Evolutionary conservation across 164 flowering plant genomes (phyloP).

Genomic region (Aristolochia contorta): DNA sequence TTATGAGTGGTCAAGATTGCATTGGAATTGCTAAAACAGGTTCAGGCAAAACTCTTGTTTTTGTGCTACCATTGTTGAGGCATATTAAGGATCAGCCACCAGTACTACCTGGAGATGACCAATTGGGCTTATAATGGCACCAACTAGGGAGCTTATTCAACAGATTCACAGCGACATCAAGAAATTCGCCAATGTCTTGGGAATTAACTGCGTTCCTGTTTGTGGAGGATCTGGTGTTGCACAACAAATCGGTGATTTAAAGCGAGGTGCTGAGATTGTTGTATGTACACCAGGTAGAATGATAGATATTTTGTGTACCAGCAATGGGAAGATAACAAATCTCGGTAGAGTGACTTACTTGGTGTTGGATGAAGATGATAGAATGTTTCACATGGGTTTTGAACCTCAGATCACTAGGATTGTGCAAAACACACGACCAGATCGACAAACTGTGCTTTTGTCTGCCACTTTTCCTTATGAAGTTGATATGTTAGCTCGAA

Average conservation of each 20-base stretch:
- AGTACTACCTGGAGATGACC: constrained; percentile 85
- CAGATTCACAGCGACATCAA: constrained; percentile 87
- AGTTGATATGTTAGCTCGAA: constrained; percentile 84
- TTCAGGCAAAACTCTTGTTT: constrained; percentile 91
- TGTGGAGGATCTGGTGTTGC: constrained; percentile 99
- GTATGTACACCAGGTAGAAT: constrained; percentile 98
- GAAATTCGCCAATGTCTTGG: constrained; percentile 73
- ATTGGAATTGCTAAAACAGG: constrained; percentile 97
- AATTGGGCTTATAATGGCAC: constrained; percentile 94
- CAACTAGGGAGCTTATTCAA: constrained; percentile 96
- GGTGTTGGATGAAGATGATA: constrained; percentile 97
- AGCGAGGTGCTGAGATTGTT: constrained; percentile 89
- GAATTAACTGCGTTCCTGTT: constrained; percentile 78
- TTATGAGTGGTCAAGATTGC: constrained; percentile 98
- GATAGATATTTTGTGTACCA: constrained; percentile 94
- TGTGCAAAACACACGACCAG: constrained; percentile 87
- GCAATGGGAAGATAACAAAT: constrained; percentile 87
- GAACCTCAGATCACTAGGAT: constrained; percentile 96
- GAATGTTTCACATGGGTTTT: constrained; percentile 99
- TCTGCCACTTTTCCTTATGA: constrained; percentile 99
- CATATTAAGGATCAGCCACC: constrained; percentile 98
- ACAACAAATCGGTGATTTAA: constrained; percentile 91
- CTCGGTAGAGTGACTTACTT: constrained; percentile 80
- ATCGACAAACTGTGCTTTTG: constrained; percentile 89
- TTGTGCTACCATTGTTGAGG: constrained; percentile 95